Percentiles rank a stretch among this genome's conserved stretches.
Evolutionary conservation across 768 basidiomycete genomes (phyloP).

Genomic region (Pulveroboletus sp.): DNA sequence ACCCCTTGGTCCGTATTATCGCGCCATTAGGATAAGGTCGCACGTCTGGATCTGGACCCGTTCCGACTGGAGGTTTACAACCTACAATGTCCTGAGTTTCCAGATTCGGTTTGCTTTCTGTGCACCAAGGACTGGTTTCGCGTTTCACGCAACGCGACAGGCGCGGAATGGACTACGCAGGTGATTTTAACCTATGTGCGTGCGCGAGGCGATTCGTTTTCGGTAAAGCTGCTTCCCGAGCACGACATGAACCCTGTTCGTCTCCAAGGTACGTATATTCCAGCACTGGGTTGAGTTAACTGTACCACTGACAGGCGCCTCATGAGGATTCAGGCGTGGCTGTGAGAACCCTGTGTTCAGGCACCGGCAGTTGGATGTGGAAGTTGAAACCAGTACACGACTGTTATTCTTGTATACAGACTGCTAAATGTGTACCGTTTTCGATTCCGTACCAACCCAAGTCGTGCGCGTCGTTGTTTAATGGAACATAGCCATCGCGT

Average conservation of each 20-base stretch:
- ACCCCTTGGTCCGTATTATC: conserved; percentile 33
- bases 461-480: conserved; percentile 50
- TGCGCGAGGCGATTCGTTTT: conserved; percentile 5
- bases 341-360: conserved; percentile 9
- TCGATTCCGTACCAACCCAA: conserved; percentile 74
- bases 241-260: not conserved
- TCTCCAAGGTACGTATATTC: conserved; percentile 15
- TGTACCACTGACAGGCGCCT: conserved; percentile 7
- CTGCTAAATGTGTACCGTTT: conserved; percentile 37
- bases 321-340: conserved; percentile 6
- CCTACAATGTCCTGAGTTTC: conserved; percentile 18
- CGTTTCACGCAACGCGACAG: conserved; percentile 4
- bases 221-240: not conserved
- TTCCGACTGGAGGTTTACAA: conserved; percentile 14
- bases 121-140: conserved; percentile 12
- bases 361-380: not conserved
- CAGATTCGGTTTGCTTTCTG: conserved; percentile 7
- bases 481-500: conserved; percentile 44
- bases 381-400: not conserved
- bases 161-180: conserved; percentile 2
- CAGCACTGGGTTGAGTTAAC: not conserved
- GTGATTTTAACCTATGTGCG: conserved; percentile 1
- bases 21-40: conserved; percentile 30
- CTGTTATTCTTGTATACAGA: conserved; percentile 19
- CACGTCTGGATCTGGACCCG: conserved; percentile 23